Conservation (phyloP, 2,329 filamentous ascomycete species). For the Apiospora hydei region DNA sequence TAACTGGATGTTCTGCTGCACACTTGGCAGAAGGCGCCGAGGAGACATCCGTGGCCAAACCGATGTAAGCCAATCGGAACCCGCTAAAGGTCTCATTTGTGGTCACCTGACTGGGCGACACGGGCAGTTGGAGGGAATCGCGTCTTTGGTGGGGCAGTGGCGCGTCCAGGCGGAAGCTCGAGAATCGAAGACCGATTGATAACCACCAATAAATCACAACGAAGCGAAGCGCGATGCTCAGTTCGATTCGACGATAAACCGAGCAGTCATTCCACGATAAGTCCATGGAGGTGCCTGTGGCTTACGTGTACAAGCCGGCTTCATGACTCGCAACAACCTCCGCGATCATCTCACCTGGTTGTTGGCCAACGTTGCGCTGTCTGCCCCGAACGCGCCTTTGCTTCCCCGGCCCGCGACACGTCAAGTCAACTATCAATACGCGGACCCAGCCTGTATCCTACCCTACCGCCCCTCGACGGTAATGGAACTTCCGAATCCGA, state of each 20-base stretch:
- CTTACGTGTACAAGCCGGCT: constrained; percentile 50
- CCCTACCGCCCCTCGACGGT: constrained; percentile 18
- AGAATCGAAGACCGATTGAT: constrained; percentile 12
- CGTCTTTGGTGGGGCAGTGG: constrained; percentile 25
- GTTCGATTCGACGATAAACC: constrained; percentile 25
- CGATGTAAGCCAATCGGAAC: background rate
- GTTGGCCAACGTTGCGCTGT: constrained; percentile 54
- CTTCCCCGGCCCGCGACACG: constrained; percentile 44
- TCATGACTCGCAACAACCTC: constrained; percentile 70
- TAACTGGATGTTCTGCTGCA: background rate
- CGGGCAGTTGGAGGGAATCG: background rate
- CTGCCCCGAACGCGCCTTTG: constrained; percentile 48
- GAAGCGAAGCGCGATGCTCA: background rate
- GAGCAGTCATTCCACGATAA: constrained; percentile 20
- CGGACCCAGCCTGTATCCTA: constrained; percentile 31
- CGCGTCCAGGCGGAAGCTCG: constrained; percentile 8
- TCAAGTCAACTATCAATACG: constrained; percentile 34
- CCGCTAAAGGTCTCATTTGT: background rate
- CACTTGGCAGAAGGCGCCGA: too few species aligned
- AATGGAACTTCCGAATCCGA: constrained; percentile 6
- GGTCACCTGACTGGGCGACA: constrained; percentile 29
- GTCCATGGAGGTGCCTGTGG: constrained; percentile 44
- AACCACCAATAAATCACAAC: background rate
- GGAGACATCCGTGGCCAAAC: too few species aligned
- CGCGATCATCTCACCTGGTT: constrained; percentile 65